Conservation (phyloP, 2,329 filamentous ascomycete genomes). For the Metarhizium robertsii region DNA sequence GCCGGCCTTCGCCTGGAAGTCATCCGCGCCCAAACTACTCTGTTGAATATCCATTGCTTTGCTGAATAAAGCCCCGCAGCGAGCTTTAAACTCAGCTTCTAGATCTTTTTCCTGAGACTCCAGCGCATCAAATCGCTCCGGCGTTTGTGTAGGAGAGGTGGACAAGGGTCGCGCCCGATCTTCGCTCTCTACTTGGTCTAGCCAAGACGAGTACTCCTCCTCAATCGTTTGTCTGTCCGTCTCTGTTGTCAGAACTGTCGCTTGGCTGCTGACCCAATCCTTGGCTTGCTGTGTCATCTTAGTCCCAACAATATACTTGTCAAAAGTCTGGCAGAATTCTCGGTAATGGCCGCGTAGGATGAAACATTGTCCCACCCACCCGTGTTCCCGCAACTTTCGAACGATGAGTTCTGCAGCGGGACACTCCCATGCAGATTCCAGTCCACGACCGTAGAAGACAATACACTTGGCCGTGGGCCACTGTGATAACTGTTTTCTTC, state of each 20-base stretch:
- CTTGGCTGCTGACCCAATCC: conserved; percentile 25
- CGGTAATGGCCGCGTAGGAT: conserved; percentile 46
- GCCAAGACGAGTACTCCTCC: conserved; percentile 34
- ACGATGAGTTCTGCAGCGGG: conserved; percentile 36
- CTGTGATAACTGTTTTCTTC: conserved; percentile 34
- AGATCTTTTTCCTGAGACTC: conserved; percentile 37
- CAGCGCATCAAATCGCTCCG: conserved; percentile 30
- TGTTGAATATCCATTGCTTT: conserved; percentile 30
- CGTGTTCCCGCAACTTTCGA: conserved; percentile 34
- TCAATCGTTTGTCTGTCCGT: conserved; percentile 20
- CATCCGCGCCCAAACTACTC: conserved; percentile 19
- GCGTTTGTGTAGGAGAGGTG: conserved; percentile 26
- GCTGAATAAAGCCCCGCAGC: conserved; percentile 35
- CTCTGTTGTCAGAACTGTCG: conserved; percentile 8
- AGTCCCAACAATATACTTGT: conserved; percentile 36
- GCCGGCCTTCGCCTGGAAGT: conserved; percentile 35
- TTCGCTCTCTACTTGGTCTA: conserved; percentile 33
- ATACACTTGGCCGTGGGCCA: conserved; percentile 39
- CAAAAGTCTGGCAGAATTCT: conserved; percentile 44
- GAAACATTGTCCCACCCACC: conserved; percentile 43
- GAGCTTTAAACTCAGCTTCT: conserved; percentile 37
- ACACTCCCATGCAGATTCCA: conserved; percentile 42
- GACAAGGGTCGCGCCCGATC: conserved; percentile 28
- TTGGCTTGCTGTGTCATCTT: conserved; percentile 32
- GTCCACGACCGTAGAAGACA: conserved; percentile 42